Evolutionary conservation across 2,329 filamentous ascomycete species (phyloP), one percentile per base, ranked within the genome.

Genomic region (Aspergillus sp.): DNA sequence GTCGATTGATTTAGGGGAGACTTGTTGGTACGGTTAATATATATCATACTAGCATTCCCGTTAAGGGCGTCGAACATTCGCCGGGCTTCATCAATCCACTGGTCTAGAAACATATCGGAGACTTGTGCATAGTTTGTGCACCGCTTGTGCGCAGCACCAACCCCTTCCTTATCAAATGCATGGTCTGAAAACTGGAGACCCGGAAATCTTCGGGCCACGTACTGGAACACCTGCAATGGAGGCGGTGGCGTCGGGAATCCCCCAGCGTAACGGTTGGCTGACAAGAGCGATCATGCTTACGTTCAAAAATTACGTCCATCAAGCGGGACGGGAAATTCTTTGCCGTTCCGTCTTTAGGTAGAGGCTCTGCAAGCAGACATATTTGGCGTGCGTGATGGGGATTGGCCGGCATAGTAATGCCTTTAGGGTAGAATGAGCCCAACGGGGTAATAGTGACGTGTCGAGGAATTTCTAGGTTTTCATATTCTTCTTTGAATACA

Each of bases 1-100:
- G 9, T 3, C 7, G 8, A 0, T 30, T 0, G 8, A 30, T 30
- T 11, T 11, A 11, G 3, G 3, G 1, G 5, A 6, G 2, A 24
- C 5, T 24, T 24, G 22, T 7, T 24, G 7, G 5, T 24, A 7
- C 5, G 22, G 5, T 6, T 24, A 24, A 7, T 24, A 24, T 24
- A 24, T 0, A 24, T 24, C 7, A 24, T 24, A 24, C 22, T 24
- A 7, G 6, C 22, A 5, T 6, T 24, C 22, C 22, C 22, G 22
- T 24, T 6, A 1, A 24, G 22, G 1, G 5, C 2, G 5, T 24
- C 22, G 7, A 7, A 24, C 22, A 7, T 24, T n/a, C n/a, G n/a
- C n/a, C n/a, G n/a, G n/a, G n/a, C n/a, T n/a, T n/a, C n/a, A n/a
- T n/a, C n/a, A n/a, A n/a, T n/a, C n/a, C n/a, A n/a, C n/a, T n/a